phyloP scores from a whole-genome alignment of 495 filamentous ascomycete genomes.

The Chaetomium fimeti region DNA sequence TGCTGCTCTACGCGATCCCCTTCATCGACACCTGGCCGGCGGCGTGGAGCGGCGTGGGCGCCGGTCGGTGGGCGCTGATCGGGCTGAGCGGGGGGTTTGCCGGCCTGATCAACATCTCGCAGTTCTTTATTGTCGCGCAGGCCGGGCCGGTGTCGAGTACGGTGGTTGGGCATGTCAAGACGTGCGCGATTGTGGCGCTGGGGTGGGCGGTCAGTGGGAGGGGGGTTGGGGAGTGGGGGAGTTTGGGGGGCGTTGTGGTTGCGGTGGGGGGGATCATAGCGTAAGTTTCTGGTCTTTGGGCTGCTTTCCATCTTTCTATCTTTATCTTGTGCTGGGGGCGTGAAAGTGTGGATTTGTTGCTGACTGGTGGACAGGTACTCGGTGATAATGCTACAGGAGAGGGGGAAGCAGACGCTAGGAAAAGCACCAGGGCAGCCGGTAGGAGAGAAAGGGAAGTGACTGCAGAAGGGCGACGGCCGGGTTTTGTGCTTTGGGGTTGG shows the following conservation, averaged over 20 bases:
- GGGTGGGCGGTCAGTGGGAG: constrained; percentile 56
- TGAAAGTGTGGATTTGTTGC: not conserved
- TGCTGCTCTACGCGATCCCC: constrained; percentile 65
- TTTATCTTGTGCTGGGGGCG: not conserved
- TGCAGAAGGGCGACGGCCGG: not conserved
- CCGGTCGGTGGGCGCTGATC: constrained; percentile 55
- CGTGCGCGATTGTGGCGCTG: constrained; percentile 57
- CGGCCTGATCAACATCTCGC: constrained; percentile 67
- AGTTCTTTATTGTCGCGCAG: constrained; percentile 72
- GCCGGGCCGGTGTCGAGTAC: constrained; percentile 69
- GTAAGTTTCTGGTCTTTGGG: constrained; percentile 34
- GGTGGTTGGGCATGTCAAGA: constrained; percentile 67
- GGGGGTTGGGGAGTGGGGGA: constrained; percentile 51
- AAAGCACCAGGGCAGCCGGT: not conserved
- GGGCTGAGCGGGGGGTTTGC: constrained; percentile 61
- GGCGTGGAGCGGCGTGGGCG: constrained; percentile 46
- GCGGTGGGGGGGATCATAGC: constrained; percentile 56
- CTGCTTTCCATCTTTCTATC: not conserved
- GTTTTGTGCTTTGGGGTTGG: not conserved
- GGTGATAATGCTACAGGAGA: constrained; percentile 48
- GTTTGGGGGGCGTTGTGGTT: constrained; percentile 50
- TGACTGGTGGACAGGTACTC: constrained; percentile 47
- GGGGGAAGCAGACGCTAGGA: constrained; percentile 20
- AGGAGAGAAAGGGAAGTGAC: constrained; percentile 6
- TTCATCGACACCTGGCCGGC: constrained; percentile 62